phyloP scores from a whole-genome alignment of 805 yeast species.

The Komagataella mondaviorum region DNA sequence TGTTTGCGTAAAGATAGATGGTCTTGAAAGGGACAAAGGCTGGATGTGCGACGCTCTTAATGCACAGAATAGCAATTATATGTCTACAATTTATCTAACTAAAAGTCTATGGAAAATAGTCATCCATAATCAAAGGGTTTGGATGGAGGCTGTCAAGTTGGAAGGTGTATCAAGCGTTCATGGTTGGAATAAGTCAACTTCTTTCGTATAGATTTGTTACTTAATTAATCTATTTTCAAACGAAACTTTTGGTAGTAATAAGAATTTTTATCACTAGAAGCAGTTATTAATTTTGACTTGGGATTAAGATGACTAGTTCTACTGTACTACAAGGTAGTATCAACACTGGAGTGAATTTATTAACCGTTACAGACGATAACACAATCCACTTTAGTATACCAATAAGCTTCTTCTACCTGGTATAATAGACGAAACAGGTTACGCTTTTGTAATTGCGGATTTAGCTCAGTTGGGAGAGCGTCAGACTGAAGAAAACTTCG shows the following conservation, averaged over 20 bases:
- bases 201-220: not conserved
- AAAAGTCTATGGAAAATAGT: constrained; percentile 3
- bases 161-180: constrained; percentile 15
- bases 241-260: no score
- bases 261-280: no score
- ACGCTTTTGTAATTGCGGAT: not conserved
- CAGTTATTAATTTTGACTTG: no score
- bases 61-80: not conserved
- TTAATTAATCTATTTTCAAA: no score
- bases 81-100: not conserved
- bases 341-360: no score
- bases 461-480: constrained; percentile 1
- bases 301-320: no score
- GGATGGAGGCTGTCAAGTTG: constrained; percentile 12
- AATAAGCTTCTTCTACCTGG: not conserved
- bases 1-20: not conserved
- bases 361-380: no score
- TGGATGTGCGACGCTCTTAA: not conserved
- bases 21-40: not conserved
- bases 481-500: constrained; percentile 1
- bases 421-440: not conserved
- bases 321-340: no score
- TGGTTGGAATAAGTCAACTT: constrained; percentile 7
- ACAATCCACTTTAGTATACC: no score
- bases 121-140: constrained; percentile 9